phyloP scores from a whole-genome alignment of 2,329 filamentous ascomycete genomes.

The Pseudogymnoascus sp. region DNA sequence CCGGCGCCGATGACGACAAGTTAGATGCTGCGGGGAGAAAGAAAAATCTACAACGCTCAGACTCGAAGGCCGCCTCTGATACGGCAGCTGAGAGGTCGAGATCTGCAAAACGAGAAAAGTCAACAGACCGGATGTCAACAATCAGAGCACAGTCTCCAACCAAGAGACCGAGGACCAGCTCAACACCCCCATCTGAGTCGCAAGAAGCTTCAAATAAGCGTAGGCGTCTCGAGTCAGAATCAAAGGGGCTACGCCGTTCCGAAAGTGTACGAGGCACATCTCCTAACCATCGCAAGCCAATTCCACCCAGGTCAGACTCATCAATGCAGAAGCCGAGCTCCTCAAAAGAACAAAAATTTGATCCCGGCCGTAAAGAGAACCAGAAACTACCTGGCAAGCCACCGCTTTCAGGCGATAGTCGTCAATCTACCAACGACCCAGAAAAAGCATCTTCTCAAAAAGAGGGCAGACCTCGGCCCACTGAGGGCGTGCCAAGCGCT shows the following conservation, averaged over 20 bases:
- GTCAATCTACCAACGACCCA: background rate
- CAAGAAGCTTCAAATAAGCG: conserved; percentile 45
- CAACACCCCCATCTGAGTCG: conserved; percentile 42
- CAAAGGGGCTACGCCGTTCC: conserved; percentile 14
- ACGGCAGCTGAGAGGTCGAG: conserved; percentile 43
- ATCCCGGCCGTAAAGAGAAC: background rate
- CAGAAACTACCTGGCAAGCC: conserved; percentile 16
- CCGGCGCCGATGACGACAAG: background rate
- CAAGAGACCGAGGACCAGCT: conserved; percentile 52
- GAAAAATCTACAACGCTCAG: background rate
- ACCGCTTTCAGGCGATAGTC: conserved; percentile 15
- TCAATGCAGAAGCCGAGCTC: background rate
- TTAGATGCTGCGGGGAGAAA: background rate
- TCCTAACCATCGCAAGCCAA: conserved; percentile 17
- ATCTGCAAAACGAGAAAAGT: conserved; percentile 52
- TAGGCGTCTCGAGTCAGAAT: conserved; percentile 46
- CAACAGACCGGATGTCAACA: conserved; percentile 42
- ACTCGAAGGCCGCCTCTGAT: conserved; percentile 12
- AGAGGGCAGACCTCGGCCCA: conserved; percentile 7
- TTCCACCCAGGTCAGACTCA: background rate
- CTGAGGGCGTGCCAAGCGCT: conserved; percentile 8
- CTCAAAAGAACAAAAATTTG: background rate
- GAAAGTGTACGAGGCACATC: conserved; percentile 21
- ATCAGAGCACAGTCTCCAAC: conserved; percentile 41
- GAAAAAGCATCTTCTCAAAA: conserved; percentile 11